These are phyloP conservation scores for Fusarium falciforme DNA, from an alignment of 2,329 filamentous ascomycete genomes.

Conservation along the genomic window DNA sequence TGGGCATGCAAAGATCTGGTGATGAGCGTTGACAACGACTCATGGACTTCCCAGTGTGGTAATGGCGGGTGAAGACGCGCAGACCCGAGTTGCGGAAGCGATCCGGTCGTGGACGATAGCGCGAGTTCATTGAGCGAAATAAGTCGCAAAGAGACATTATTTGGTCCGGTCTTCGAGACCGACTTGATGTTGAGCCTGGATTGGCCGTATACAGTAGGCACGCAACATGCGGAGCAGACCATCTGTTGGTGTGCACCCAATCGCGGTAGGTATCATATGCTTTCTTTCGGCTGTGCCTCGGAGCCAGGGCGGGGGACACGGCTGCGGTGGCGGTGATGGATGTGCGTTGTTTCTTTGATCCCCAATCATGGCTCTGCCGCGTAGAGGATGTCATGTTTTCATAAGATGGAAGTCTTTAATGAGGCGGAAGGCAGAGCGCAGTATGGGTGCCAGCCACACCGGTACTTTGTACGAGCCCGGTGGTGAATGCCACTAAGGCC, in stretches of 20 bases:
- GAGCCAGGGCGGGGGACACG: constrained; percentile 20
- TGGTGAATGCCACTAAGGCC: constrained; percentile 25
- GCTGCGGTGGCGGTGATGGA: constrained; percentile 27
- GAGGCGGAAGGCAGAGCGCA: not conserved
- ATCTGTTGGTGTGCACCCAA: constrained; percentile 22
- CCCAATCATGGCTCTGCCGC: constrained; percentile 11
- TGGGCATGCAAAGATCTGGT: constrained; percentile 39
- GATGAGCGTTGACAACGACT: constrained; percentile 23
- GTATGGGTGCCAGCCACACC: constrained; percentile 2
- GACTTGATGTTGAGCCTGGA: constrained; percentile 14
- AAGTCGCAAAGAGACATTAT: constrained; percentile 7
- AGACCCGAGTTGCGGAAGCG: constrained; percentile 21
- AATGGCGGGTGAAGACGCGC: constrained; percentile 21
- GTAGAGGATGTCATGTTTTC: constrained; percentile 8
- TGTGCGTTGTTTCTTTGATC: constrained; percentile 35
- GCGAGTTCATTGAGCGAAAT: constrained; percentile 23
- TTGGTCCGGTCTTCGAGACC: constrained; percentile 9
- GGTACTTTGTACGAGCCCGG: constrained; percentile 13
- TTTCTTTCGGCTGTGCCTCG: constrained; percentile 43
- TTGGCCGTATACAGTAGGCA: constrained; percentile 12
- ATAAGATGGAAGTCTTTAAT: constrained; percentile 6
- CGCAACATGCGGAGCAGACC: constrained; percentile 7
- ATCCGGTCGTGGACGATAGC: constrained; percentile 25
- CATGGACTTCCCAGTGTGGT: constrained; percentile 5
- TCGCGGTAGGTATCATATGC: constrained; percentile 30